phyloP scores from a whole-genome alignment of 805 yeast genomes.

The Candida lessepsii region DNA sequence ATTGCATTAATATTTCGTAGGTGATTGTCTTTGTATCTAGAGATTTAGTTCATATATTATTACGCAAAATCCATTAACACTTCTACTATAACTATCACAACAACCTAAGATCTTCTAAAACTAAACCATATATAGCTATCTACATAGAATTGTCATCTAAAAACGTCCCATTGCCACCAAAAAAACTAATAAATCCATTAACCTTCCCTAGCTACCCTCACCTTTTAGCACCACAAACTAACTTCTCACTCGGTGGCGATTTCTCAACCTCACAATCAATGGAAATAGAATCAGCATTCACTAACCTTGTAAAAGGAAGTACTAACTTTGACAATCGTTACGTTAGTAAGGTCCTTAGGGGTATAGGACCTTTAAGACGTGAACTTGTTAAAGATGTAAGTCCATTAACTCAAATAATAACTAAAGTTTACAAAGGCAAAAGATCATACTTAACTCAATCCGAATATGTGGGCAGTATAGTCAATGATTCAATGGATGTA shows the following conservation, averaged over 20 bases:
- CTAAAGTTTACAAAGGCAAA: conserved; percentile 48
- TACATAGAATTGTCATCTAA: no score
- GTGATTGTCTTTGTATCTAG: no score
- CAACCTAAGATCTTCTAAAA: no score
- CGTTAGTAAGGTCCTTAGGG: conserved; percentile 81
- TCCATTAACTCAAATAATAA: conserved; percentile 52
- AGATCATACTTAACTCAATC: conserved; percentile 19
- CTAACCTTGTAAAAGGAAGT: conserved; percentile 59
- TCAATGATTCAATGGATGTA: conserved; percentile 28
- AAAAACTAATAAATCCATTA: no score
- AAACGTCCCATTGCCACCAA: no score
- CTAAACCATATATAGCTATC: no score
- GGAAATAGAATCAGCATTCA: conserved; percentile 44
- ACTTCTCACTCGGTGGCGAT: conserved; percentile 4
- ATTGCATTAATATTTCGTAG: no score
- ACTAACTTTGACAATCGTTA: conserved; percentile 80
- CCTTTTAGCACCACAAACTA: not conserved
- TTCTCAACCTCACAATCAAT: not conserved
- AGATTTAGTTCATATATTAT: no score
- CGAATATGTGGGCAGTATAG: conserved; percentile 18
- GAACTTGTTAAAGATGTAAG: conserved; percentile 46
- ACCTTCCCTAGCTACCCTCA: not conserved
- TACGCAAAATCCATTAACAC: no score
- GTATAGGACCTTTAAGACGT: conserved; percentile 72
- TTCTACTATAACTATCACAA: no score